phyloP scores from a whole-genome alignment of 305 asterid species.

The Lippia alba region DNA sequence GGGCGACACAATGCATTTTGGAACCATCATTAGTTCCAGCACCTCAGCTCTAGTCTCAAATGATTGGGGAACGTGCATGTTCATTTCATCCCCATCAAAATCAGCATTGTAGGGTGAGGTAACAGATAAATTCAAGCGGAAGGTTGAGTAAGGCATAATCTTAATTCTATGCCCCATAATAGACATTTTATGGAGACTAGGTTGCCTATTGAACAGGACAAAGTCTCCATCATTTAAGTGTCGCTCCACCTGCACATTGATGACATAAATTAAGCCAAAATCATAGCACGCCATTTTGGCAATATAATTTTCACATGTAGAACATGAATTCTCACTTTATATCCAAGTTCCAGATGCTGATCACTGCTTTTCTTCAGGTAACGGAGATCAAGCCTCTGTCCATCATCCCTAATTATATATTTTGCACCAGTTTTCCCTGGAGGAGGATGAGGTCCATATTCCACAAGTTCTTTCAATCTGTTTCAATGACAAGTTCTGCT shows the following conservation, averaged over 20 bases:
- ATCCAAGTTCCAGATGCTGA: constrained; percentile 94
- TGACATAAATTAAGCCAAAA: constrained; percentile 30
- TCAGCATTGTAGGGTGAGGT: constrained; percentile 99
- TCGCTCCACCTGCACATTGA: constrained; percentile 85
- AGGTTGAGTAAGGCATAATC: constrained; percentile 98
- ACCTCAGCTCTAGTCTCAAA: constrained; percentile 99
- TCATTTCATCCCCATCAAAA: constrained; percentile 99
- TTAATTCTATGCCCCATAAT: constrained; percentile 98
- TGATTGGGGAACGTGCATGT: constrained; percentile 99
- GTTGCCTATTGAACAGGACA: constrained; percentile 94
- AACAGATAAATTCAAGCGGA: constrained; percentile 92
- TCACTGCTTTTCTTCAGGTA: constrained; percentile 98
- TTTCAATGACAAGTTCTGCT: constrained; percentile 30
- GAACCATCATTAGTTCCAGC: constrained; percentile 96
- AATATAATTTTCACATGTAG: constrained; percentile 12
- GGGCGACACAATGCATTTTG: constrained; percentile 96
- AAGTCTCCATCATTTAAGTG: constrained; percentile 98
- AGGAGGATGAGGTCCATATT: constrained; percentile 98
- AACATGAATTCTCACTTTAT: constrained; percentile 58
- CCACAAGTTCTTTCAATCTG: constrained; percentile 98
- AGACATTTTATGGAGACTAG: constrained; percentile 99
- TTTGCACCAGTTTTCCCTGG: constrained; percentile 99
- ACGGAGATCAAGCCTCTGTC: constrained; percentile 99
- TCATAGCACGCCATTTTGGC: constrained; percentile 22
- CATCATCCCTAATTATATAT: constrained; percentile 97